Evolutionary conservation across 2,329 filamentous ascomycete species (phyloP).

Genomic region (Colletotrichum sp.): DNA sequence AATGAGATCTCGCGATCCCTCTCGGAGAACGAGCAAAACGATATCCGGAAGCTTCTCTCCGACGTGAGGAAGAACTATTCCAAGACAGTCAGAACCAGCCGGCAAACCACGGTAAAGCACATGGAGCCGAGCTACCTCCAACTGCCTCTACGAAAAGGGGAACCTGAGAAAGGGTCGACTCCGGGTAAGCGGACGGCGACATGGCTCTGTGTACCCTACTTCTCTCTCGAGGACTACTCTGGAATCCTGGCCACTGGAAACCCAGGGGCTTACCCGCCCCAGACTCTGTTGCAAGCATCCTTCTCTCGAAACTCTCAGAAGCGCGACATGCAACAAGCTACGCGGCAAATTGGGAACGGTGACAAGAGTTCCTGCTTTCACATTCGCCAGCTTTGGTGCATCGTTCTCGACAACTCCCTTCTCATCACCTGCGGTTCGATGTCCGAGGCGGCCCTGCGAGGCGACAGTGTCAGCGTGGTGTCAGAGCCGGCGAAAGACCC

Average conservation of each 20-base stretch:
- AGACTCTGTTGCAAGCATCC: slow-evolving; percentile 48
- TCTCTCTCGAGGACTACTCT: slow-evolving; percentile 48
- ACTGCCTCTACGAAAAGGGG: slow-evolving; percentile 31
- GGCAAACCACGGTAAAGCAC: slow-evolving; percentile 42
- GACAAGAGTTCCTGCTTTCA: slow-evolving; percentile 47
- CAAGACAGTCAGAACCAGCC: slow-evolving; percentile 40
- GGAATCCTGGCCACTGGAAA: slow-evolving; percentile 37
- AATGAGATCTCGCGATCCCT: slow-evolving; percentile 33
- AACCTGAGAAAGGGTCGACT: slow-evolving; percentile 20
- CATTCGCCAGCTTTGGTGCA: slow-evolving; percentile 52
- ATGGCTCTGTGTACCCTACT: slow-evolving; percentile 54
- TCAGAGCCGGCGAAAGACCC: slow-evolving; percentile 31
- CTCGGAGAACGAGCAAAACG: slow-evolving; percentile 32
- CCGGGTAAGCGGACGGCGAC: slow-evolving; percentile 27
- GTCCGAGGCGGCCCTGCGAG: slow-evolving; percentile 34
- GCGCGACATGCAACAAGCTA: slow-evolving; percentile 52
- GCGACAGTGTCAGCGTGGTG: slow-evolving; percentile 33
- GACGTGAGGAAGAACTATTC: slow-evolving; percentile 41
- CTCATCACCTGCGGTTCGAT: slow-evolving; percentile 48
- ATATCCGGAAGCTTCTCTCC: slow-evolving; percentile 38
- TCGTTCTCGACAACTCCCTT: slow-evolving; percentile 46
- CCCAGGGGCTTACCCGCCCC: slow-evolving; percentile 41
- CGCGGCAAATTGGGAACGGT: slow-evolving; percentile 41
- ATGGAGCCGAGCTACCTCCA: slow-evolving; percentile 46
- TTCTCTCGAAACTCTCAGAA: slow-evolving; percentile 42